Percentiles rank a stretch among this genome's conserved stretches.
Conservation (phyloP, 2,329 filamentous ascomycete genomes). For the Penicillium sp. region DNA sequence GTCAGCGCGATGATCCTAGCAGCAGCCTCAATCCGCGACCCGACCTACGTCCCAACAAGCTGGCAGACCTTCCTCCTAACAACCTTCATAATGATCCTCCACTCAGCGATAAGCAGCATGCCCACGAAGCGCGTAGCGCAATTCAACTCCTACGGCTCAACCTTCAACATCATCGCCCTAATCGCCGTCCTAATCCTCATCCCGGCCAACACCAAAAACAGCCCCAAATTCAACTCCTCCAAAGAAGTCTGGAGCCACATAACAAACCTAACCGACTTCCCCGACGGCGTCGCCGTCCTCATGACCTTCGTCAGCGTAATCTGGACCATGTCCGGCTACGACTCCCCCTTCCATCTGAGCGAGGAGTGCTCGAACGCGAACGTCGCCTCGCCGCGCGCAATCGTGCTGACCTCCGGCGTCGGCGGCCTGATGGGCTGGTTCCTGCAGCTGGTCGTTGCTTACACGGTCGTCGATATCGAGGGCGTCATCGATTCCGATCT, state of each 20-base stretch:
- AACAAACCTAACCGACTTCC: slow-evolving; percentile 63
- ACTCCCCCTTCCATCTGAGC: slow-evolving; percentile 67
- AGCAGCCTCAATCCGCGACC: slow-evolving; percentile 64
- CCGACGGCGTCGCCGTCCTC: slow-evolving; percentile 62
- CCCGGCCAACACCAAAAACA: slow-evolving; percentile 56
- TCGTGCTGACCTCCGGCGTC: slow-evolving; percentile 63
- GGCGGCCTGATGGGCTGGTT: slow-evolving; percentile 69
- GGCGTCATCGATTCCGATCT: slow-evolving; percentile 58
- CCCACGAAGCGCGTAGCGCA: slow-evolving; percentile 67
- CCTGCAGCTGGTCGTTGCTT: slow-evolving; percentile 68
- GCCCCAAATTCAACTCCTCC: slow-evolving; percentile 57
- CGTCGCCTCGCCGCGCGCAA: slow-evolving; percentile 66
- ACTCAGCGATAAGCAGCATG: slow-evolving; percentile 64
- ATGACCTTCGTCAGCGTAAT: slow-evolving; percentile 70
- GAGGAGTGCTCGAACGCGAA: slow-evolving; percentile 73
- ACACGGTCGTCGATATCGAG: slow-evolving; percentile 64
- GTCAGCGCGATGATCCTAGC: slow-evolving; percentile 68
- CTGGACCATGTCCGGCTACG: slow-evolving; percentile 66
- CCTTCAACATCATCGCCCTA: slow-evolving; percentile 66
- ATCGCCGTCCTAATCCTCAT: slow-evolving; percentile 66
- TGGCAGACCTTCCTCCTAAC: slow-evolving; percentile 69
- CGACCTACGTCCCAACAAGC: slow-evolving; percentile 59
- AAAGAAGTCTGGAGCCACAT: slow-evolving; percentile 63
- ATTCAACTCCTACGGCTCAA: slow-evolving; percentile 67
- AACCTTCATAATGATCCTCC: slow-evolving; percentile 63